phyloP scores from a whole-genome alignment of 345 rosid species.

The Aurinia saxatilis region DNA sequence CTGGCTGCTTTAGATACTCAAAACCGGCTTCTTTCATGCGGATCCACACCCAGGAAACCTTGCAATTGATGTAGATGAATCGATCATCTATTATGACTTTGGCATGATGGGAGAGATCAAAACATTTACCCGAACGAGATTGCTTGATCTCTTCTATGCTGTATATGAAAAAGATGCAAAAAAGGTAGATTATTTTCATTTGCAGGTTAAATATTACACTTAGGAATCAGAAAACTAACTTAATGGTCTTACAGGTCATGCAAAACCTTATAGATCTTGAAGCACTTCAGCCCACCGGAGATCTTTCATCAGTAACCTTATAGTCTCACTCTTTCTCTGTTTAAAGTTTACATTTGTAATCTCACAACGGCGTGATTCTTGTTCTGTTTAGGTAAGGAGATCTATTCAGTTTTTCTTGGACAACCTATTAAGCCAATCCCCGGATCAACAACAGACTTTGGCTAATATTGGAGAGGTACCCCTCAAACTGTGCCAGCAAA shows the following conservation, averaged over 20 bases:
- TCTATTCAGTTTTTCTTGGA: constrained; percentile 91
- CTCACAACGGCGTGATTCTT: background rate
- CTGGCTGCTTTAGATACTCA: constrained; percentile 53
- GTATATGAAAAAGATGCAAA: constrained; percentile 92
- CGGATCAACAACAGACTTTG: constrained; percentile 84
- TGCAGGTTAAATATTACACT: constrained; percentile 6
- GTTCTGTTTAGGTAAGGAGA: constrained; percentile 67
- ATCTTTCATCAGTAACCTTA: constrained; percentile 63
- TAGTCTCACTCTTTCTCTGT: constrained; percentile 6
- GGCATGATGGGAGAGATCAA: constrained; percentile 99
- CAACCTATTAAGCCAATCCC: constrained; percentile 66
- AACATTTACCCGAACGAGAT: constrained; percentile 72
- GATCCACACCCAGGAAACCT: constrained; percentile 99
- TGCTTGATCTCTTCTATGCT: constrained; percentile 86
- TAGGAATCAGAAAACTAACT: constrained; percentile 13
- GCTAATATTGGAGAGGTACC: constrained; percentile 89
- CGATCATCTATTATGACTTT: constrained; percentile 87
- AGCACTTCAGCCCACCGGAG: constrained; percentile 96
- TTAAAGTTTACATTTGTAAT: background rate
- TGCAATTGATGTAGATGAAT: constrained; percentile 75
- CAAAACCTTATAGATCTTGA: constrained; percentile 72
- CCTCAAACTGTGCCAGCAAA: background rate
- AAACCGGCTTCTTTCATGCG: constrained; percentile 95
- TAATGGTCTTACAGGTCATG: constrained; percentile 57
- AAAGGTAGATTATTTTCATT: constrained; percentile 40